Evolutionary conservation across 208 protist genomes (phyloP), one percentile per base, ranked within the genome.

Genomic region (Trichomonas tenax): DNA sequence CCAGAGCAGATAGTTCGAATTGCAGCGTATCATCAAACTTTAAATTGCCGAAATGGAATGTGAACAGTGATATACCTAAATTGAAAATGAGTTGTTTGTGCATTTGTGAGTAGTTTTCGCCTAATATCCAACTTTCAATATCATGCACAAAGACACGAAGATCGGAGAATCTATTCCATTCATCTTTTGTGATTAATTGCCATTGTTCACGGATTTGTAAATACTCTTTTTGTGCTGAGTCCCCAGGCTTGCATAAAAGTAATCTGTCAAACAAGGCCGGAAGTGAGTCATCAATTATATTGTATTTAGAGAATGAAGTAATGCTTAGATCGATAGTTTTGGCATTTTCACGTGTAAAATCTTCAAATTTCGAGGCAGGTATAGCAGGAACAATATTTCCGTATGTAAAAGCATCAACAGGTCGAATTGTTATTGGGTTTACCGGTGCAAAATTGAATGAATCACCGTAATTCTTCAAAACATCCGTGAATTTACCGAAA

Each of bases 1-100:
- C 17, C 21, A 89, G 3, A 46, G 40, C 9, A 31, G 31, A 31
- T 26, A 89, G 8, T 31, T 44, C 82, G 23, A 41, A 89, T 31
- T 44, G 17, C 3, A 89, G 40, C 31, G 31, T 31, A 44, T 34
- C 34, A 89, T 46, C 82, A 89, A 44, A 89, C 8, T 31, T 89
- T 41, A 89, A 46, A 26, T 89, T 31, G 4, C 34, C 31, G 23
- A 89, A 89, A 41, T 46, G 26, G 23, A 34, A 40, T 0, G 82
- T 89, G 21, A 89, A 89, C 14, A 89, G 26, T n/a, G 82, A 31
- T 26, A 89, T n/a, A 21, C 34, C 34, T 17, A 89, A 31, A 15
- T 89, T 89, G 17, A 89, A 89, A 89, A 89, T 44, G 2, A 89
- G 17, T 89, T 89, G 34, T 46, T 89, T 89, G 82, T 89, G 82